A percentile compares a stretch with the other conserved stretches of the same genome.
Evolutionary conservation across 2,329 filamentous ascomycete genomes (phyloP).

Genomic region (Penicillium sp.): DNA sequence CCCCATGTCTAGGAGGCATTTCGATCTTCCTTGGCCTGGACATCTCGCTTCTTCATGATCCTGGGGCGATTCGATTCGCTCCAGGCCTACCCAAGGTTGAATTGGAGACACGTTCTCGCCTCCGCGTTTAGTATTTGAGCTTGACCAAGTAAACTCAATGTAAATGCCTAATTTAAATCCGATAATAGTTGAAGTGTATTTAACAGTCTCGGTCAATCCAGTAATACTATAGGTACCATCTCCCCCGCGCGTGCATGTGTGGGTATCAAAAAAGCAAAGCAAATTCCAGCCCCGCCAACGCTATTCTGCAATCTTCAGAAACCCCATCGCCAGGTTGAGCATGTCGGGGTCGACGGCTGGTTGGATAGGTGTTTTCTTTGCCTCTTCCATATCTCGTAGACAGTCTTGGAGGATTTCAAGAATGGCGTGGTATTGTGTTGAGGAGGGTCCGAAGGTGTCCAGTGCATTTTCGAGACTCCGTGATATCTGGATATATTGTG

Average conservation of each 20-base stretch:
- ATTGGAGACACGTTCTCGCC: not conserved
- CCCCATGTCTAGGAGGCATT: not conserved
- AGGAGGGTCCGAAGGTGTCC: constrained; percentile 43
- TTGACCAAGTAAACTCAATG: constrained; percentile 6
- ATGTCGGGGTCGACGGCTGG: constrained; percentile 34
- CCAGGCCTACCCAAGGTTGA: not conserved
- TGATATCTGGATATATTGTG: constrained; percentile 37
- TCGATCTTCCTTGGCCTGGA: not conserved
- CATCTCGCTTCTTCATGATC: not conserved
- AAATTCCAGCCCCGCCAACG: not conserved
- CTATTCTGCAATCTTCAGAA: constrained; percentile 34
- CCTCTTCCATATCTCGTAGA: constrained; percentile 34
- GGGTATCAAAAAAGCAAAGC: constrained; percentile 13
- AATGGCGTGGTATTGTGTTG: constrained; percentile 42
- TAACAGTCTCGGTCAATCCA: not conserved
- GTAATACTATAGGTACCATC: too few species aligned
- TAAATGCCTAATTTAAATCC: constrained; percentile 9
- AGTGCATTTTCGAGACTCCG: constrained; percentile 47
- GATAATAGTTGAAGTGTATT: not conserved
- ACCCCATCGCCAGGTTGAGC: constrained; percentile 39
- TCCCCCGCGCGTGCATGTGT: too few species aligned
- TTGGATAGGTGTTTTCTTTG: constrained; percentile 5
- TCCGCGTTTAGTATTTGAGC: not conserved
- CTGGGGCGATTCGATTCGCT: not conserved
- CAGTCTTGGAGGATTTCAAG: constrained; percentile 40